Evolutionary conservation across 177 flowering plant genomes (phyloP), one percentile per base, ranked within the genome.

Genomic region (Telopea speciosissima): DNA sequence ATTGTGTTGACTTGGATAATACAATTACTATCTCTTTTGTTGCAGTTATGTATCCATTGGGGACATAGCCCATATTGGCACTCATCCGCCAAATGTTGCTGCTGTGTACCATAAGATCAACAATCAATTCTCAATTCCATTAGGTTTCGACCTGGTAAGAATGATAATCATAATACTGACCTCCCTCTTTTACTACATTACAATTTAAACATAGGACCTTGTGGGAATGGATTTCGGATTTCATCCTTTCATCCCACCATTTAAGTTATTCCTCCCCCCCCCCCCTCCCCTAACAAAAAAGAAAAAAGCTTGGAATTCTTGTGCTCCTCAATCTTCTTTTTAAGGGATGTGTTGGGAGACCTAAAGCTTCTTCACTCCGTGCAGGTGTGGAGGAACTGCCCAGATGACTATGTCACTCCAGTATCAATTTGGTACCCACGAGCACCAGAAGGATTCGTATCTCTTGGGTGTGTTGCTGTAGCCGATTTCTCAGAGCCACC

Each of bases 361-460:
- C 31, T 28, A 28, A 28, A 28, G 31, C 49, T 33, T 49, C 56
- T 73, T 3, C 40, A 5, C 24, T 25, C 73, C 68, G 63, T 76
- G 73, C 79, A 95, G 99, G 97, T 90, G 14, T 93, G 99, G 99
- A 88, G 99, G 76, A 95, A 95, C 74, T 95, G 99, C 73, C 3
- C 62, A 8, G 99, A 93, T 28, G 97, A 95, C 79, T 95, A 90
- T 74, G 72, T 54, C 22, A 76, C 72, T 71, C 89, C 91, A 0
- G 86, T 89, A 56, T 89, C 99, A 10, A 86, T 95, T 69, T 95
- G 99, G 99, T 84, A 73, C 66, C 97, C 99, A 25, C 85, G 99
- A 26, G 87, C 99, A 14, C 98, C 97, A 3, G 93, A 89, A 58
- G 99, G 98, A 63, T 95, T 70, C 64, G 85, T 88, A 1, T 82